Evolutionary conservation across 2,329 filamentous ascomycete species (phyloP), one percentile per base, ranked within the genome.

Genomic region (Beauveria scarabaeidicola): DNA sequence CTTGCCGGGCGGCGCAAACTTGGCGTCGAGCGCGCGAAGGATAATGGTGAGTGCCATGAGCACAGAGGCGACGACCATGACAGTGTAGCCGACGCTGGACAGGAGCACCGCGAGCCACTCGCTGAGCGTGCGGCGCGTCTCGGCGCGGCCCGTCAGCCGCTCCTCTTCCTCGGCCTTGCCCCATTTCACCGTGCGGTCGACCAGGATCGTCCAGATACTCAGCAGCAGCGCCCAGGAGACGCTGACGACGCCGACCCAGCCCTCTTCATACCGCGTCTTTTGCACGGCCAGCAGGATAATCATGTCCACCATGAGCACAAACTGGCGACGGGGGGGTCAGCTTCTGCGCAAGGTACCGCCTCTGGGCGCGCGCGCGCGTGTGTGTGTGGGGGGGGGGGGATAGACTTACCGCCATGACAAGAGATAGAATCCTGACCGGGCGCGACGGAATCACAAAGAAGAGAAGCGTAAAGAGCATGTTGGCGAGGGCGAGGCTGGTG

Each of bases 91-190:
- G 51, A 91, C 74, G 1, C 88, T 91, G 27, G 91, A 88, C 3
- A 87, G 69, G 3, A 95, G 75, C 15, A 99, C 90, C 47, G 87
- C 88, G 5, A 86, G 74, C 93, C 94, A 97, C 75, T 97, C 91
- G 46, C 82, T 76, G 5, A 97, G 73, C 0, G 91, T 89, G 29
- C 92, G 85, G 25, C 92, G 84, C 11, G 88, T 91, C 75, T 99
- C 93, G 32, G 88, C 83, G 15, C 93, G 88, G 11, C 94, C 94
- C 0, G 93, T 97, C 21, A 97, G 78, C 27, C 94, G 85, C 71
- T 96, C 88, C 70, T 99, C 94, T 71, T 97, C 94, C 67, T 97
- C 91, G 1, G 80, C 80, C 74, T 97, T 97, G 60, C 93, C 94
- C 88, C 91, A 96, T 67, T 88, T 82, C 9, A 99, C 94, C 5